Percentiles rank a stretch among this genome's conserved stretches.
Conservation (phyloP, 208 protist genomes). For the Leishmania martiniquensis region DNA sequence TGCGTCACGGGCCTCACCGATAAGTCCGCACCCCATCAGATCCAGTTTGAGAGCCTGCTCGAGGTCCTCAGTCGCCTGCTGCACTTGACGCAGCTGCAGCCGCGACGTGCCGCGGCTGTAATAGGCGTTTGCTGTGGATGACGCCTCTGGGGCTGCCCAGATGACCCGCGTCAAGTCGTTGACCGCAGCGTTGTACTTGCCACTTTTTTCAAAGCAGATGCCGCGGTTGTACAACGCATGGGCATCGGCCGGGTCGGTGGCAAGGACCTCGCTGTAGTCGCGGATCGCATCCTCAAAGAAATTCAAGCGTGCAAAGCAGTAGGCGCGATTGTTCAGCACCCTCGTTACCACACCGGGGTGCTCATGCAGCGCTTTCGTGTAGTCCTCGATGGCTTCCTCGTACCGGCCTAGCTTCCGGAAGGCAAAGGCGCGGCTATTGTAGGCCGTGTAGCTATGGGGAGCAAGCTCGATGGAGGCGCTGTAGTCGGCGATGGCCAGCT, state of each 20-base stretch:
- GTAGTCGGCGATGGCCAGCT: constrained; percentile 80
- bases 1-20: constrained; percentile 15
- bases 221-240: constrained; percentile 91
- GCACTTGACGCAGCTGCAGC: constrained; percentile 29
- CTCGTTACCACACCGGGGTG: constrained; percentile 33
- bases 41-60: constrained; percentile 28
- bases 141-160: constrained; percentile 63
- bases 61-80: constrained; percentile 27
- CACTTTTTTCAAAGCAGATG: constrained; percentile 80
- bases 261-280: constrained; percentile 80
- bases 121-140: constrained; percentile 67
- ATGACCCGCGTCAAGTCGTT: constrained; percentile 79
- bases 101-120: constrained; percentile 82
- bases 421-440: constrained; percentile 64
- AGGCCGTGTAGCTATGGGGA: constrained; percentile 35
- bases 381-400: constrained; percentile 55
- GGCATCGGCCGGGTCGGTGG: constrained; percentile 55
- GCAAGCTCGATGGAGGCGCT: constrained; percentile 44
- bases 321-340: constrained; percentile 83
- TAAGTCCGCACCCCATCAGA: constrained; percentile 19
- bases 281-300: constrained; percentile 68
- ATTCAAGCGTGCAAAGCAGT: constrained; percentile 66
- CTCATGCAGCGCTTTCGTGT: constrained; percentile 53
- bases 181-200: constrained; percentile 66
- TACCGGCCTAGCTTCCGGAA: constrained; percentile 74